Evolutionary conservation across 2,329 filamentous ascomycete genomes (phyloP), one percentile per base, ranked within the genome.

Genomic region (Sclerotinia trifoliorum): DNA sequence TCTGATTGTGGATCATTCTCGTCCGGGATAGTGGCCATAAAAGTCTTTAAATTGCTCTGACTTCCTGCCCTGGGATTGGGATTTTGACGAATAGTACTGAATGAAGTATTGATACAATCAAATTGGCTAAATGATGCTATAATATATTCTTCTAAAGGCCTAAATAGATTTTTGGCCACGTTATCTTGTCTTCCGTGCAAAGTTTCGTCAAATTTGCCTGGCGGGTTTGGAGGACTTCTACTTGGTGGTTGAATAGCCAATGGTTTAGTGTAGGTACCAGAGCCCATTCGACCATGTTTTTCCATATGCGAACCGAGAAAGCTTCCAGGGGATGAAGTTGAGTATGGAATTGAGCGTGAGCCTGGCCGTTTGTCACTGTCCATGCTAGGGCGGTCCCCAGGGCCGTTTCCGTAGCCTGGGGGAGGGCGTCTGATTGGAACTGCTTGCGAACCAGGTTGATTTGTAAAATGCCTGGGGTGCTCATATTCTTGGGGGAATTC

Each of bases 141-240:
- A 52, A 97, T 84, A 75, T 95, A 94, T 70, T 93, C 90, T 78
- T 96, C 92, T 19, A 97, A 77, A 6, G 84, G 84, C 70, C 86
- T 88, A 78, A 97, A 97, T 15, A 94, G 86, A 49, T 81, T 82
- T 74, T 85, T 88, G 3, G 83, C 24, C 26, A 56, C 58, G 55
- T 67, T 66, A 35, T 61, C 54, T 69, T 48, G 79, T 74, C 64
- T 84, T 81, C 6, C 81, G 76, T 69, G 81, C 57, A 67, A 48
- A 21, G 49, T 3, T 35, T 67, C 57, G 2, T 67, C 65, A 5
- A 67, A 63, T n/a, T 48, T 67, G 17, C 26, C 24, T 35, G 60
- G 65, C 7, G 65, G 48, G 46, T 35, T 39, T 35, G 39, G 35
- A 55, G 65, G 48, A 55, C 56, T 60, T 44, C 68, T 70, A n/a